Base-by-base conservation (phyloP, 2,329 filamentous ascomycete species). In the Amphichorda felina region DNA sequence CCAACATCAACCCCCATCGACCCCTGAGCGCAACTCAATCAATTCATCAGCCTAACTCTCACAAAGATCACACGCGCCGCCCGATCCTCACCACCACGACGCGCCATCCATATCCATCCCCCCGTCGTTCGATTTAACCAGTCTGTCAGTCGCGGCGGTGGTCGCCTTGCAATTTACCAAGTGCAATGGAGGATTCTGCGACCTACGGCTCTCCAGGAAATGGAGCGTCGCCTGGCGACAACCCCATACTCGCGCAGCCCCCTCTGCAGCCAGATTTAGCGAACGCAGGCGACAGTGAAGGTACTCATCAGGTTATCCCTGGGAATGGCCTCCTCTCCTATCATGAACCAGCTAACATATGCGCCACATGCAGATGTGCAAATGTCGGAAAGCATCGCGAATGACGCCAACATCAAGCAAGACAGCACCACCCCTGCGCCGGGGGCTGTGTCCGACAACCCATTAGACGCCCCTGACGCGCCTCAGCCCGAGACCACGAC, bases 391-490 rank as follows among this genome's bases (percentile, higher is more conserved):
- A 69, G 75, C 25, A 57, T 63, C 31, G 57, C 57, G 22, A 66
- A 74, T 36, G 70, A 75, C 28, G 57, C 64, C 33, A 57, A 57
- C 25, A 67, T 75, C 37, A 77, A 77, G 56, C 72, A 76, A 52
- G 75, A 79, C 45, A 74, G 65, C 47, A 65, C 69, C 27, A 72
- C 74, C 22, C 66, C 70, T 35, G 73, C 70, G 15, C 68, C 75
- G 41, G 66, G 64, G 42, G 63, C 57, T 38, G 47, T 50, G 33
- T 62, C 61, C 41, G 77, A 81, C 50, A 81, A 79, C 50, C 72
- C 75, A n/a, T 64, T 80, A 46, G 77, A 86, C 63, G 76, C 77
- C 38, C 76, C 79, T 28, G 67, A 73, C 40, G 79, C 69, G 33
- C 77, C 77, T 25, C 26, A 41, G 28, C 35, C 48, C 39, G 74